A percentile compares a stretch with the other conserved stretches of the same genome.
These are phyloP conservation scores for Aspergillus panamensis DNA, from an alignment of 495 filamentous ascomycete species.

Conservation along the genomic window DNA sequence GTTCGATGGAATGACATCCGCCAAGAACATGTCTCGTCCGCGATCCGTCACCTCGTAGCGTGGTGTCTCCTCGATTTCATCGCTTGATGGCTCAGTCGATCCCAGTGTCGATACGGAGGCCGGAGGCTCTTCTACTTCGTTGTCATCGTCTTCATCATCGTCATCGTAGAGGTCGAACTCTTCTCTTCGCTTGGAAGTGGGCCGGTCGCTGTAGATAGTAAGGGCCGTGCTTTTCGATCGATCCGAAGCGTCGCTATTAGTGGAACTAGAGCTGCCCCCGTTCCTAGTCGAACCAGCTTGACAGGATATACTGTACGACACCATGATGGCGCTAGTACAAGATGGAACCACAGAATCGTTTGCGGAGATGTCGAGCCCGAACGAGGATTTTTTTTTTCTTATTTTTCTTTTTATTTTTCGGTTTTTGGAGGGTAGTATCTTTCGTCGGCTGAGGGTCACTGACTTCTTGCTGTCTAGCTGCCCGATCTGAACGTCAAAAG, in stretches of 20 bases:
- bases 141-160: background rate
- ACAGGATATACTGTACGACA: slow-evolving; percentile 33
- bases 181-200: slow-evolving; percentile 43
- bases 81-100: slow-evolving; percentile 64
- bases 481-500: slow-evolving; percentile 12
- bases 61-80: slow-evolving; percentile 56
- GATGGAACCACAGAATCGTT: background rate
- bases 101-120: slow-evolving; percentile 77
- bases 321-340: slow-evolving; percentile 29
- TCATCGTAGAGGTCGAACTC: slow-evolving; percentile 31
- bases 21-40: slow-evolving; percentile 53
- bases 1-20: slow-evolving; percentile 67
- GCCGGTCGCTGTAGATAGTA: slow-evolving; percentile 60
- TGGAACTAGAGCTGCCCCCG: slow-evolving; percentile 54
- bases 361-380: slow-evolving; percentile 6
- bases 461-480: slow-evolving; percentile 4
- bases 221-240: slow-evolving; percentile 65
- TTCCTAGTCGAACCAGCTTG: slow-evolving; percentile 24
- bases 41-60: slow-evolving; percentile 61
- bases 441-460: background rate
- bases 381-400: background rate
- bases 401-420: background rate
- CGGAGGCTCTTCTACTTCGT: slow-evolving; percentile 34
- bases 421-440: slow-evolving; percentile 2
- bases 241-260: slow-evolving; percentile 60